Percentiles rank a stretch among this genome's conserved stretches.
These are phyloP conservation scores for Macrocybe gigantea DNA, from an alignment of 768 basidiomycete species.

Conservation along the genomic window DNA sequence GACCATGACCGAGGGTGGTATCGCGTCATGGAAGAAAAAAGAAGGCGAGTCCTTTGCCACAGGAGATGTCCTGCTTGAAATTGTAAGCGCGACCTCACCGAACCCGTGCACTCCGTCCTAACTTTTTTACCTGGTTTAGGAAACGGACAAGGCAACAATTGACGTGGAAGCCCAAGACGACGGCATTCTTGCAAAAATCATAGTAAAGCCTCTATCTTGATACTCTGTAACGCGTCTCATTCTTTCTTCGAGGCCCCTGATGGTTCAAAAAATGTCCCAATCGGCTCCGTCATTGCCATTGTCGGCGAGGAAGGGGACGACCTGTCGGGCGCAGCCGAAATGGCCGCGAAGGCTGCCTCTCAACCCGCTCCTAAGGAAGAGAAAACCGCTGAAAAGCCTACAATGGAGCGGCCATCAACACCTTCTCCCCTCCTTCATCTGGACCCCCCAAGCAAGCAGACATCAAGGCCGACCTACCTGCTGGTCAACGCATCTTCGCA, in stretches of 20 bases:
- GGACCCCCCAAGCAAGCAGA: slow-evolving; percentile 12
- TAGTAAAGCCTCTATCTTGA: slow-evolving; percentile 47
- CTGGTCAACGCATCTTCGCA: slow-evolving; percentile 86
- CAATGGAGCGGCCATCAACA: neutral
- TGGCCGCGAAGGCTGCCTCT: slow-evolving; percentile 61
- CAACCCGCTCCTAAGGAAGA: slow-evolving; percentile 31
- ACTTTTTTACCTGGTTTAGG: slow-evolving; percentile 38
- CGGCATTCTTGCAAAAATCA: slow-evolving; percentile 93
- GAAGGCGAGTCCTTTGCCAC: slow-evolving; percentile 87
- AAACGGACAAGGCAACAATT: slow-evolving; percentile 99
- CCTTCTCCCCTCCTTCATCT: slow-evolving; percentile 21
- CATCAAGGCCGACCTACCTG: slow-evolving; percentile 47
- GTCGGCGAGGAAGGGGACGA: slow-evolving; percentile 95
- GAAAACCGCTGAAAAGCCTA: slow-evolving; percentile 18
- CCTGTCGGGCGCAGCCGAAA: slow-evolving; percentile 69
- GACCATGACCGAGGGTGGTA: slow-evolving; percentile 99
- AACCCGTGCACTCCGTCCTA: slow-evolving; percentile 4
- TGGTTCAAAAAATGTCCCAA: slow-evolving; percentile 81
- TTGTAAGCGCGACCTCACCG: slow-evolving; percentile 47
- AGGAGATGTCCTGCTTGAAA: slow-evolving; percentile 94
- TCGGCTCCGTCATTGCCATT: slow-evolving; percentile 89
- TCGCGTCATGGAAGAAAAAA: slow-evolving; percentile 95
- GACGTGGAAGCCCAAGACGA: slow-evolving; percentile 99
- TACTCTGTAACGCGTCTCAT: neutral
- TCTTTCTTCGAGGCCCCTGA: slow-evolving; percentile 52